Evolutionary conservation across 768 basidiomycete genomes (phyloP).

Genomic region (Kwoniella europaea): DNA sequence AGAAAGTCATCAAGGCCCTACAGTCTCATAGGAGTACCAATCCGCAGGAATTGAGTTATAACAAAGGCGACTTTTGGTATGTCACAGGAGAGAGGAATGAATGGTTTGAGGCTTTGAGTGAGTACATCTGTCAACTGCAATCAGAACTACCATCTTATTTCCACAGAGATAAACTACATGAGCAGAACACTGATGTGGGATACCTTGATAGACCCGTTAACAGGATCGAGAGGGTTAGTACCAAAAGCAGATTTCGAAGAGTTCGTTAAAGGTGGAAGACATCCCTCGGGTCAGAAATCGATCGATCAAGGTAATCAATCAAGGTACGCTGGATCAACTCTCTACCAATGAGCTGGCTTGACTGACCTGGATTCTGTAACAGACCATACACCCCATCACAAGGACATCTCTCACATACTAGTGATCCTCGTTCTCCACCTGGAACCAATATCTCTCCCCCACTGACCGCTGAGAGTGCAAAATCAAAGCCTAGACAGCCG

Average conservation of each 20-base stretch:
- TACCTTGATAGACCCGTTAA: constrained; percentile 68
- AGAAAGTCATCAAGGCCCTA: constrained; percentile 92
- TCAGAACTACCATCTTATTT: too few relatives aligned
- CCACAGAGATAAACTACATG: too few relatives aligned
- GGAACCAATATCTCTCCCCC: constrained; percentile 29
- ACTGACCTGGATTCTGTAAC: background rate
- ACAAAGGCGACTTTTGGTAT: constrained; percentile 97
- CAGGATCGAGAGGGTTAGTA: constrained; percentile 87
- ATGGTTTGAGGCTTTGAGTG: constrained; percentile 90
- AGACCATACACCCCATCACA: constrained; percentile 43
- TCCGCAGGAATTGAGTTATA: constrained; percentile 85
- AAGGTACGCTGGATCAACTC: constrained; percentile 22
- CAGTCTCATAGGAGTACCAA: constrained; percentile 69
- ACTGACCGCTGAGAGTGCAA: constrained; percentile 10
- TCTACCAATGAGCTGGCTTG: background rate
- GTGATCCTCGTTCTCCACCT: constrained; percentile 36
- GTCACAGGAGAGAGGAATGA: constrained; percentile 76
- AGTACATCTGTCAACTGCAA: constrained; percentile 28
- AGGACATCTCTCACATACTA: constrained; percentile 30
- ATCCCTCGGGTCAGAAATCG: constrained; percentile 26
- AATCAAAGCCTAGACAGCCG: constrained; percentile 33
- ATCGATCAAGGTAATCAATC: constrained; percentile 20
- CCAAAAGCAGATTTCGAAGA: constrained; percentile 88
- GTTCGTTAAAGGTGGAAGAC: constrained; percentile 68
- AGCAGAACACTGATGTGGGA: constrained; percentile 6